phyloP scores from a whole-genome alignment of 345 rosid genomes.

The Excoecaria agallocha region DNA sequence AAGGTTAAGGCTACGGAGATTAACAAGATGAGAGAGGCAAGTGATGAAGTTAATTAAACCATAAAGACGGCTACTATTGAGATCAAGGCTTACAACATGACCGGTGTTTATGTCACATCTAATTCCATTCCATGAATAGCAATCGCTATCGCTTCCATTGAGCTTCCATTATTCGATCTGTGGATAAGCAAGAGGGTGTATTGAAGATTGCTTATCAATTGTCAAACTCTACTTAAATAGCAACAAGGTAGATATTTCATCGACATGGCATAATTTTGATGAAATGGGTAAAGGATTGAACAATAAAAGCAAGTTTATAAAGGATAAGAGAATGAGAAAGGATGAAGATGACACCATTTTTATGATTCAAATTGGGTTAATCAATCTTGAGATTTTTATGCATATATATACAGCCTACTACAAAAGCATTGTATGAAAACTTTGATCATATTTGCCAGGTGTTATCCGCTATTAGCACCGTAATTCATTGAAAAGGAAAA shows the following conservation, averaged over 20 bases:
- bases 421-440: too few species aligned
- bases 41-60: not conserved
- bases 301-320: too few species aligned
- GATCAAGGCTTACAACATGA: not conserved
- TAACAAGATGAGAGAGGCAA: not conserved
- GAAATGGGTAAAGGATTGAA: too few species aligned
- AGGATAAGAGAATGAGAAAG: too few species aligned
- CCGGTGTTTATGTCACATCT: not conserved
- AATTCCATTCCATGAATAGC: constrained; percentile 2
- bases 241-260: not conserved
- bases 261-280: not conserved
- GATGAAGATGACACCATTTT: too few species aligned
- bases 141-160: not conserved
- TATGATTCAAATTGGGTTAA: too few species aligned
- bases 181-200: not conserved
- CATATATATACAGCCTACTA: too few species aligned
- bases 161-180: not conserved
- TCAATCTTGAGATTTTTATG: too few species aligned
- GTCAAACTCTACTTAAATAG: not conserved
- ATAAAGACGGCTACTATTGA: not conserved
- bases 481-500: too few species aligned
- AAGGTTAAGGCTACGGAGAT: not conserved
- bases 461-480: too few species aligned
- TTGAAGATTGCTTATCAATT: not conserved
- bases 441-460: too few species aligned